These are phyloP conservation scores for Kwoniella bestiolae DNA, from an alignment of 768 basidiomycete species.

Conservation along the genomic window DNA sequence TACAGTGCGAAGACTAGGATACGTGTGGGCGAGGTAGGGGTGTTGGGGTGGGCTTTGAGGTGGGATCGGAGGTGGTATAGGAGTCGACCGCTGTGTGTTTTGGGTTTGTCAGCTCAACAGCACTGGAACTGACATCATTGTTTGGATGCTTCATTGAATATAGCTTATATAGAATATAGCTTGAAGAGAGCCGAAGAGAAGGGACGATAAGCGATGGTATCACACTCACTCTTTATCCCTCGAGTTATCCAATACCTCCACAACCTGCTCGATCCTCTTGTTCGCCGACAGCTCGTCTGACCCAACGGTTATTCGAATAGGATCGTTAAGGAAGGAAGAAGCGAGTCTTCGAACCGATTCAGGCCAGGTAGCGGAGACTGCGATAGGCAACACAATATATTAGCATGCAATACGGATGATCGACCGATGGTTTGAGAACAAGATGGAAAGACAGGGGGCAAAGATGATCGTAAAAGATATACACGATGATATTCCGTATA, in stretches of 20 bases:
- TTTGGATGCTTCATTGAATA: too few relatives aligned
- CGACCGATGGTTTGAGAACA: too few relatives aligned
- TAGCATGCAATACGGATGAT: background rate
- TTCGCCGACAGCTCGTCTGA: slow-evolving; percentile 94
- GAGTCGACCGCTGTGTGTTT: slow-evolving; percentile 51
- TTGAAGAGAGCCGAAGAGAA: background rate
- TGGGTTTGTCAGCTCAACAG: background rate
- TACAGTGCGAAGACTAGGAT: slow-evolving; percentile 93
- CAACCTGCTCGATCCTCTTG: slow-evolving; percentile 83
- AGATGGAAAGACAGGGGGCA: too few relatives aligned
- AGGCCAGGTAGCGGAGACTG: slow-evolving; percentile 98
- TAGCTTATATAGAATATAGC: too few relatives aligned
- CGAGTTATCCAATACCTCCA: slow-evolving; percentile 88
- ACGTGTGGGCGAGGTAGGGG: slow-evolving; percentile 63
- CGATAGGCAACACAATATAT: background rate
- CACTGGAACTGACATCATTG: too few relatives aligned
- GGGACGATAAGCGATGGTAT: slow-evolving; percentile 3
- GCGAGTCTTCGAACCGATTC: slow-evolving; percentile 89
- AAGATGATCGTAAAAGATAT: too few relatives aligned
- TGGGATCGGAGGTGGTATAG: slow-evolving; percentile 54
- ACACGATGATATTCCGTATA: too few relatives aligned
- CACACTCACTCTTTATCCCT: slow-evolving; percentile 79
- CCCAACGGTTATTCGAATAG: slow-evolving; percentile 90
- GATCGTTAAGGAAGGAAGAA: slow-evolving; percentile 79
- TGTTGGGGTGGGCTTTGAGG: slow-evolving; percentile 61